A percentile compares a stretch with the other conserved stretches of the same genome.
Conservation (phyloP, 1,284 basidiomycete genomes). For the Xanthoconium separans region DNA sequence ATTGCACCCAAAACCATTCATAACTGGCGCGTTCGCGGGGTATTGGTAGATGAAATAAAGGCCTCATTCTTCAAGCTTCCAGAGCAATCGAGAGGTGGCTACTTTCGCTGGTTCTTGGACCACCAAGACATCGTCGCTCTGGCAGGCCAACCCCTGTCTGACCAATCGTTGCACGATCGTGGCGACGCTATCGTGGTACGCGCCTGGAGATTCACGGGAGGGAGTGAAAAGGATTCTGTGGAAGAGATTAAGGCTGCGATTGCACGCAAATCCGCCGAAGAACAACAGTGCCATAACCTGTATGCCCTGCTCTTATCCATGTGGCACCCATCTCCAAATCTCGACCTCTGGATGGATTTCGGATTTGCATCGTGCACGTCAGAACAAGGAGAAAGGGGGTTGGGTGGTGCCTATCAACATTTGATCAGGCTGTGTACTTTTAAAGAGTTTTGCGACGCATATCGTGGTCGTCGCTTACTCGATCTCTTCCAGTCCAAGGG, state of each 20-base stretch:
- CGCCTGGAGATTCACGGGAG: slow-evolving; percentile 6
- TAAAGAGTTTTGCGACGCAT: slow-evolving; percentile 4
- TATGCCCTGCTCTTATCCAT: slow-evolving; percentile 1
- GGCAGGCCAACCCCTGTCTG: not conserved
- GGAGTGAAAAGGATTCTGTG: not conserved
- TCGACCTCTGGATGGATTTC: slow-evolving; percentile 1
- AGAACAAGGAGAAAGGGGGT: not conserved
- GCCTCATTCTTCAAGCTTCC: not conserved
- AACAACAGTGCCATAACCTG: not conserved
- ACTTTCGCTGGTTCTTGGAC: slow-evolving; percentile 3
- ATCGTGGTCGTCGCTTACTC: not conserved
- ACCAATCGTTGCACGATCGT: not conserved
- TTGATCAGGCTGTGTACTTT: not conserved
- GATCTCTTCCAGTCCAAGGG: slow-evolving; percentile 5
- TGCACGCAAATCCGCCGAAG: not conserved
- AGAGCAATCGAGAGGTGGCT: not conserved
- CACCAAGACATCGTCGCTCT: slow-evolving; percentile 4
- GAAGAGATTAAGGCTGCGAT: not conserved
- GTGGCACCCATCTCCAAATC: not conserved
- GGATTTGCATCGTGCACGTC: slow-evolving; percentile 5
- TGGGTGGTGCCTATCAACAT: not conserved
- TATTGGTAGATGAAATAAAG: slow-evolving; percentile 4
- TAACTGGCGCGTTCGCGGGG: slow-evolving; percentile 1
- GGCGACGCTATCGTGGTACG: not conserved
- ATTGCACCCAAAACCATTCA: slow-evolving; percentile 2